Evolutionary conservation across 768 basidiomycete species (phyloP).

Genomic region (Rhodosporidiobolus sp.): DNA sequence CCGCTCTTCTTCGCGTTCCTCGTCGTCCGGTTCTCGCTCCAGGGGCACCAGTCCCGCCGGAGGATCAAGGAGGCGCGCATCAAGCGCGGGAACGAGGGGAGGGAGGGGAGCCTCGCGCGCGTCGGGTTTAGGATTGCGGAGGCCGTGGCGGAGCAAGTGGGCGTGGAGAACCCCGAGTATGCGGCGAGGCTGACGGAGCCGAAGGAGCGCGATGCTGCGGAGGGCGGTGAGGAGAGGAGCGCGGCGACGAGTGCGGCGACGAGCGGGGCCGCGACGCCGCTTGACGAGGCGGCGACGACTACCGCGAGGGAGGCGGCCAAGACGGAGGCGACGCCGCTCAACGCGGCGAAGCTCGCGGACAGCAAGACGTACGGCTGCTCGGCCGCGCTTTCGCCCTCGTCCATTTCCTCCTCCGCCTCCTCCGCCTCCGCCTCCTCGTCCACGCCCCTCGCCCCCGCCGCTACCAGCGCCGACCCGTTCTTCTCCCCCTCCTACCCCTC

Average conservation of each 20-base stretch:
- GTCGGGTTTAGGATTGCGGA: constrained; percentile 31
- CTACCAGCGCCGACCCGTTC: too few relatives aligned
- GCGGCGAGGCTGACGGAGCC: constrained; percentile 1
- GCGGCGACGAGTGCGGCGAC: neutral
- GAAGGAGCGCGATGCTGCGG: too few relatives aligned
- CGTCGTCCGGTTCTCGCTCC: constrained; percentile 59
- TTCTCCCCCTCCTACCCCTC: neutral
- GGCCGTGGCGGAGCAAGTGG: constrained; percentile 21
- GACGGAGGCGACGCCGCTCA: neutral
- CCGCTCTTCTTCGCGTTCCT: constrained; percentile 33
- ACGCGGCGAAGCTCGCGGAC: neutral
- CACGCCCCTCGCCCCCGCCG: too few relatives aligned
- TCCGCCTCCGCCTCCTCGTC: neutral
- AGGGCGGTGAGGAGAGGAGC: neutral
- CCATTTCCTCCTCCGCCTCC: neutral
- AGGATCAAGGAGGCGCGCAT: constrained; percentile 60
- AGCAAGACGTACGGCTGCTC: neutral
- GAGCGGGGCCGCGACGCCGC: constrained; percentile 12
- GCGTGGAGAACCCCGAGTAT: constrained; percentile 34
- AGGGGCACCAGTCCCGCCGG: constrained; percentile 60
- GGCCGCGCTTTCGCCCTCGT: neutral
- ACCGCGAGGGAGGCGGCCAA: neutral
- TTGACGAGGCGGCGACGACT: too few relatives aligned
- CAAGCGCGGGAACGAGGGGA: constrained; percentile 5
- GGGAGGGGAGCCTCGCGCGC: constrained; percentile 28